Base-by-base conservation (phyloP, 331 rosid species). In the Pyrus hybrid region DNA sequence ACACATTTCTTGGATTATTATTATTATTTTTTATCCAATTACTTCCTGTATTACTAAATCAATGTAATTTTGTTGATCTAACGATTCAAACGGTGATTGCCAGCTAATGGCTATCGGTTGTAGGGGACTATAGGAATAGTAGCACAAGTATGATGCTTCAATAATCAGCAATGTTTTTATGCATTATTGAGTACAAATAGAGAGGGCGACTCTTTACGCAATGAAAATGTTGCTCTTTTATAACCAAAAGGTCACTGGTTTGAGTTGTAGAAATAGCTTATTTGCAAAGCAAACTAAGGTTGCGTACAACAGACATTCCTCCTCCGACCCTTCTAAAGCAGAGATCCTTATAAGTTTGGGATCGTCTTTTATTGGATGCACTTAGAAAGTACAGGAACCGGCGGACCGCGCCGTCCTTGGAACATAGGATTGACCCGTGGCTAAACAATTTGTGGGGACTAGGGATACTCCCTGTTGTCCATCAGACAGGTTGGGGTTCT, bases 381-480 rank as follows among this genome's bases (percentile, higher is more conserved):
- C 3, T 14, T 41, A 8, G 20, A 25, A 61, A 61, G 33, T 25
- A 29, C 5, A 16, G 43, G 68, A 21, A 28, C 68, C 4, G 37
- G 47, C 13, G 47, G 47, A 0, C 47, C 47, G 47, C 5, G 68
- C 41, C 6, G 22, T 3, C 68, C 68, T 63, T 63, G 35, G 8
- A 29, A 63, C 43, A 17, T 63, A 63, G 68, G 68, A 63, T 17
- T 63, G 68, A 2, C 65, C 65, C 65, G 65, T 61, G 65, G 65
- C 65, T 25, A 22, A 5, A 41, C 4, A 41, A 12, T 22, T 7
- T 2, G 63, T 10, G 5, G 65, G 6, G 16, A 22, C 6, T 25
- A 5, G 5, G 8, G 2, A 5, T 23, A 11, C 66, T 14, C 20
- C 37, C 7, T 7, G 14, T 29, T 29, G 43, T 63, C 43, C 43